Conservation (phyloP, 2,329 filamentous ascomycete species). For the Alternaria postmessia region DNA sequence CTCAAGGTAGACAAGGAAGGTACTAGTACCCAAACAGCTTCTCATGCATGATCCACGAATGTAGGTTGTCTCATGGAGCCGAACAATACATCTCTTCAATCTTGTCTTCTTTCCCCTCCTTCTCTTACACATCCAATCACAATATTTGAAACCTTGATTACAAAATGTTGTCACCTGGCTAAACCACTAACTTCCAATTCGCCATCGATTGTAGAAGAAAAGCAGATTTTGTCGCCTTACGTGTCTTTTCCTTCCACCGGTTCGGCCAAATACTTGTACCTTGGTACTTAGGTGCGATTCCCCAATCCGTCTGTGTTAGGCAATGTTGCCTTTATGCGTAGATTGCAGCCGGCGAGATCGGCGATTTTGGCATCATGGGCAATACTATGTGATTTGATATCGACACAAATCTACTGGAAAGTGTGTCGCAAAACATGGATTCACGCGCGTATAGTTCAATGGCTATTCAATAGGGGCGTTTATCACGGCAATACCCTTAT, state of each 20-base stretch:
- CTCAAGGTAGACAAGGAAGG: neutral
- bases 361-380: neutral
- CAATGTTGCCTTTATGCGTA: neutral
- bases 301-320: neutral
- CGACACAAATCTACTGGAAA: neutral
- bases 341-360: slow-evolving; percentile 5
- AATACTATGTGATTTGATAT: neutral
- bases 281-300: neutral
- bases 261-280: neutral
- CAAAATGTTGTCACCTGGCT: neutral
- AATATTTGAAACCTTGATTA: neutral
- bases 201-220: neutral
- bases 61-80: neutral
- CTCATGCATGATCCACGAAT: neutral
- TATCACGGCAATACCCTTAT: neutral
- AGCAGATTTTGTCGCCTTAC: neutral
- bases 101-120: neutral
- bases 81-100: neutral
- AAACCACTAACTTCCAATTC: neutral
- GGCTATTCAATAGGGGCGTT: neutral
- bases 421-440: neutral
- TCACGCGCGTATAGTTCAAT: neutral
- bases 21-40: neutral
- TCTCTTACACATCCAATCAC: neutral
- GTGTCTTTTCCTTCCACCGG: neutral